Evolutionary conservation across 23 red algal species (phyloP), one percentile per base, ranked within the genome.

Genomic region (Gracilaria gracilis): DNA sequence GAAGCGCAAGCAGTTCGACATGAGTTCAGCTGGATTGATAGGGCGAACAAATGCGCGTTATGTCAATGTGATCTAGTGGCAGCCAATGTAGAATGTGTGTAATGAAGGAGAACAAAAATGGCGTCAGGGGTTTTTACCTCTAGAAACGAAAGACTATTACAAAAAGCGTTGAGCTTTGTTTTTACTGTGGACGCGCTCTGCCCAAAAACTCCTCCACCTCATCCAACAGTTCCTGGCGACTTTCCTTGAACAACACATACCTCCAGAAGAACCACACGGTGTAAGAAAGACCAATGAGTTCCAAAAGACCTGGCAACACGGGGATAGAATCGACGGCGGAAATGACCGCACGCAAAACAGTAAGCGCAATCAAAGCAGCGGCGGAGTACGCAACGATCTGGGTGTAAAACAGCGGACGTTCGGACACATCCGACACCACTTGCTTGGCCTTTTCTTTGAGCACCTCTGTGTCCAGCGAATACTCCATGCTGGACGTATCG

Each of bases 151-250:
- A 54, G 19, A 58, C 49, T 25, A 4, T 24, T 40, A 65, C 21
- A 31, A 64, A 9, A 40, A 65, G 25, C 35, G 40, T 16, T 23
- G 16, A 11, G 8, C 4, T n/a, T 8, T 59, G 65, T 42, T 85
- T 50, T 85, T 50, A 73, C 51, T 75, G 84, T 48, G 87, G 87
- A 29, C 71, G 73, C 16, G 89, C 71, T 33, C 89, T 19, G 27
- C 95, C 95, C 57, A 96, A 57, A 78, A 96, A 96, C 31, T 93
- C 90, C 67, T 96, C 86, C 2, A 96, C 79, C 50, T 96, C 90
- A 35, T 91, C 76, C 48, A 92, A 53, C 54, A 96, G 86, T 57
- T 96, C 95, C 67, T 87, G 54, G 25, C 95, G 73, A 44, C 87
- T 88, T 49, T 92, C 85, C 55, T 83, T 80, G 67, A 91, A 91